Conservation (phyloP, 2,329 filamentous ascomycete genomes). For the Elsinoe ampelina region DNA sequence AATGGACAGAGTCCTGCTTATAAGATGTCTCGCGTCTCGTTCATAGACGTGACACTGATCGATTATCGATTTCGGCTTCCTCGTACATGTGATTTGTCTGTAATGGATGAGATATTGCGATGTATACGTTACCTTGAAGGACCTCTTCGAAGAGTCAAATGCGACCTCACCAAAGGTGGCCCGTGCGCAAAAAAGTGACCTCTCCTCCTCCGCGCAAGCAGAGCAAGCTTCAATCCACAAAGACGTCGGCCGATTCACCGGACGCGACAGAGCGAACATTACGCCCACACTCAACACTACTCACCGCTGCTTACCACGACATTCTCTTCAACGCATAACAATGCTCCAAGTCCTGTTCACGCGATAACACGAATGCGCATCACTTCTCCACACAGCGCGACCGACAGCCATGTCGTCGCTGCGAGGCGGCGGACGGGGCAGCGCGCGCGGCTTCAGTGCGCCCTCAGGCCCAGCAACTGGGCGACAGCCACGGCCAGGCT, state of each 20-base stretch:
- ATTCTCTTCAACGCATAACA: background rate
- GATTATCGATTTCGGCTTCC: too few relatives aligned
- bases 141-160: background rate
- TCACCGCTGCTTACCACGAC: background rate
- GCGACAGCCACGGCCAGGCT: constrained; percentile 4
- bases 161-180: background rate
- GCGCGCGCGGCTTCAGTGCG: constrained; percentile 3
- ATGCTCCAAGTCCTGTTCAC: too few relatives aligned
- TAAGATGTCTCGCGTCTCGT: too few relatives aligned
- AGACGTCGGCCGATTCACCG: too few relatives aligned
- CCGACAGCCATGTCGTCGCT: constrained; percentile 17
- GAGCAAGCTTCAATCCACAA: too few relatives aligned
- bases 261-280: too few relatives aligned
- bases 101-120: too few relatives aligned
- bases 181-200: constrained; percentile 9
- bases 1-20: background rate
- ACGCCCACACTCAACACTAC: too few relatives aligned
- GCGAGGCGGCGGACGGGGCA: constrained; percentile 13
- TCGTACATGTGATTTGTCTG: background rate
- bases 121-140: background rate
- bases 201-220: background rate
- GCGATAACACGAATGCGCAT: constrained; percentile 6
- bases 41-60: too few relatives aligned
- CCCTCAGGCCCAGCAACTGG: background rate
- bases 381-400: background rate